phyloP scores from a whole-genome alignment of 2,329 filamentous ascomycete species.

The Spiromastix sp. region DNA sequence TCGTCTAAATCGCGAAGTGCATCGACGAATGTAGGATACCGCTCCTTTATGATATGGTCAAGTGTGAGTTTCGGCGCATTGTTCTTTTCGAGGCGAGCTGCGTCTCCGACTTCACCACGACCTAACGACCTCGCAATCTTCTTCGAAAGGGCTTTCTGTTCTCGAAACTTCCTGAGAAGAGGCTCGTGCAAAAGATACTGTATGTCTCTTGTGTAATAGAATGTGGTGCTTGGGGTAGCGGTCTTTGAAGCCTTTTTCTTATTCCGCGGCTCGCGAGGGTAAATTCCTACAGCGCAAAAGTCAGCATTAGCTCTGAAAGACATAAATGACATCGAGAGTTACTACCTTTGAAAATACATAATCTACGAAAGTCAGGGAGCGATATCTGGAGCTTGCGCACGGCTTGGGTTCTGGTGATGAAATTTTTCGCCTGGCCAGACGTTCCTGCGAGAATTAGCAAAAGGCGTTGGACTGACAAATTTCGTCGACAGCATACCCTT shows the following conservation, averaged over 20 bases:
- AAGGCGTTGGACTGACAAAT: constrained; percentile 3
- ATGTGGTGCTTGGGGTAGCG: constrained; percentile 82
- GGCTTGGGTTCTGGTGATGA: constrained; percentile 91
- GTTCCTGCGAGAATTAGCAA: constrained; percentile 43
- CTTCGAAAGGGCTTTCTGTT: constrained; percentile 93
- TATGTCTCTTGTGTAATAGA: constrained; percentile 88
- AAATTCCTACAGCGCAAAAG: constrained; percentile 57
- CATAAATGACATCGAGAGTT: background rate
- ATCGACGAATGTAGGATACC: constrained; percentile 94
- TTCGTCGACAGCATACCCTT: constrained; percentile 63
- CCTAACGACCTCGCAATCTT: constrained; percentile 92
- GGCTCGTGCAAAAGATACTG: constrained; percentile 97
- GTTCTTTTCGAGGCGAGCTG: constrained; percentile 80
- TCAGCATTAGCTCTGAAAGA: constrained; percentile 10
- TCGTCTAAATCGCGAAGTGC: constrained; percentile 91
- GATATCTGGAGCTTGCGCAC: constrained; percentile 97
- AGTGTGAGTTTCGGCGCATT: constrained; percentile 82
- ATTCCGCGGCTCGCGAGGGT: constrained; percentile 90
- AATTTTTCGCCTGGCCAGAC: constrained; percentile 92
- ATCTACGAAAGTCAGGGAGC: constrained; percentile 89
- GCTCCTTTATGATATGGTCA: constrained; percentile 94
- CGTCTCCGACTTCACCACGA: constrained; percentile 81
- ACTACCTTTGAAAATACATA: constrained; percentile 96
- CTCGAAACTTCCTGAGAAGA: constrained; percentile 84
- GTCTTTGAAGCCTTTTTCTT: constrained; percentile 95